Percentiles rank a stretch among this genome's conserved stretches.
These are phyloP conservation scores for Suhomyces choctaworum DNA, from an alignment of 1,139 yeast species.

Conservation along the genomic window DNA sequence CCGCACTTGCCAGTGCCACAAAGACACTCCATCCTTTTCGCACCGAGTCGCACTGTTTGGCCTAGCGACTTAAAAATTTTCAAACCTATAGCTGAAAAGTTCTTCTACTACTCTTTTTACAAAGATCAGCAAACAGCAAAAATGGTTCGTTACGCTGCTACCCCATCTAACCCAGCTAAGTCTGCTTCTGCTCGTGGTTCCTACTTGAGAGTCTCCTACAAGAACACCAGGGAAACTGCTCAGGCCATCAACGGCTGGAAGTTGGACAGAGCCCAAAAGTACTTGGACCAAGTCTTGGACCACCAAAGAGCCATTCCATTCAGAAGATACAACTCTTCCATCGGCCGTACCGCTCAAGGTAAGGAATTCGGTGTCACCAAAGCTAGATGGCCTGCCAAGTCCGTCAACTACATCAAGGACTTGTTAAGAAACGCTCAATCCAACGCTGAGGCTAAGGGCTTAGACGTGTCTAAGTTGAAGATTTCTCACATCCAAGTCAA, in stretches of 20 bases:
- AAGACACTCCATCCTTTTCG: conserved; percentile 2
- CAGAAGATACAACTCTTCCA: conserved; percentile 96
- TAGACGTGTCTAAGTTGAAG: conserved; percentile 90
- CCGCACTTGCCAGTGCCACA: neutral
- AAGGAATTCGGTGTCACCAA: conserved; percentile 99
- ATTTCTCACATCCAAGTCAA: conserved; percentile 99
- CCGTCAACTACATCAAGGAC: conserved; percentile 93
- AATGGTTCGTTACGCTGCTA: conserved; percentile 91
- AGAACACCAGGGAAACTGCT: conserved; percentile 99
- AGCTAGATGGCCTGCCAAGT: conserved; percentile 99
- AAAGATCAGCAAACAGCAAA: conserved; percentile 18
- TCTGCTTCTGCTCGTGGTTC: conserved; percentile 99
- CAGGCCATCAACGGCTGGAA: conserved; percentile 99
- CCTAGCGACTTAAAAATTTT: conserved; percentile 12
- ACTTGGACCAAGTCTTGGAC: conserved; percentile 95
- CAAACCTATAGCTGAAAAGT: conserved; percentile 12
- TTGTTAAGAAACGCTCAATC: conserved; percentile 97
- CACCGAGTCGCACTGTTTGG: conserved; percentile 13
- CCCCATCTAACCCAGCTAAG: conserved; percentile 99
- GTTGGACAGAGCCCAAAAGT: conserved; percentile 91
- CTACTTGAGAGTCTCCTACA: conserved; percentile 98
- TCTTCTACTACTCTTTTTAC: conserved; percentile 13
- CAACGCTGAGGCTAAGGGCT: conserved; percentile 99
- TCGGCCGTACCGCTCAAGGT: conserved; percentile 99
- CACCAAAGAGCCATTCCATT: conserved; percentile 99